Evolutionary conservation across 352 stramenopile species (phyloP).

Genomic region (Globisporangium sylvaticum): DNA sequence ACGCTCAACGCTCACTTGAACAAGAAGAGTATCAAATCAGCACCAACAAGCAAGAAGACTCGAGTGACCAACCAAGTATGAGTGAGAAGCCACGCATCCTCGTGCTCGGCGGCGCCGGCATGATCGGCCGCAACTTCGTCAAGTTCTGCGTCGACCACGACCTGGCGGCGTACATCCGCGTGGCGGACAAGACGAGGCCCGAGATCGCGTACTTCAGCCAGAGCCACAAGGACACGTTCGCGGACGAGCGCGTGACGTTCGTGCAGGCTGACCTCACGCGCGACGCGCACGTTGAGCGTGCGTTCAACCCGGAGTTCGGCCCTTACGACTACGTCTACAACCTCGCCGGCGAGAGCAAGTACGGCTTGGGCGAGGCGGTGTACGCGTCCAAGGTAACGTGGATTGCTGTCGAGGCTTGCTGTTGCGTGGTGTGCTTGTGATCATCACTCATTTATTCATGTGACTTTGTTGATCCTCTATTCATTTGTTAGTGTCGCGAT

Average conservation of each 20-base stretch:
- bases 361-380: constrained; percentile 58
- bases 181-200: constrained; percentile 85
- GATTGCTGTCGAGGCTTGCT: background rate
- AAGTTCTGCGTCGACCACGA: constrained; percentile 74
- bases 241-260: constrained; percentile 64
- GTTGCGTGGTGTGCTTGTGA: background rate
- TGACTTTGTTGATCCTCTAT: background rate
- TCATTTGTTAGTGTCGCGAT: constrained; percentile 53
- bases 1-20: background rate
- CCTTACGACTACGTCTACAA: constrained; percentile 88
- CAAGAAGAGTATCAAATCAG: constrained; percentile 2
- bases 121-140: constrained; percentile 88
- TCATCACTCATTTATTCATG: background rate
- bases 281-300: constrained; percentile 72
- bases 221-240: constrained; percentile 65
- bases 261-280: constrained; percentile 81
- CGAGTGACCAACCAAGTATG: background rate
- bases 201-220: constrained; percentile 86
- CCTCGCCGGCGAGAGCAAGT: constrained; percentile 82
- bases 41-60: background rate
- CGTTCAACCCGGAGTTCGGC: constrained; percentile 63
- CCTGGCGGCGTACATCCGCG: constrained; percentile 58
- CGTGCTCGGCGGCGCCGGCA: constrained; percentile 79
- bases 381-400: constrained; percentile 72
- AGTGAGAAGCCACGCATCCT: constrained; percentile 65